Base-by-base conservation (phyloP, 495 filamentous ascomycete genomes). In the Pseudomonodictys pantanalensis region DNA sequence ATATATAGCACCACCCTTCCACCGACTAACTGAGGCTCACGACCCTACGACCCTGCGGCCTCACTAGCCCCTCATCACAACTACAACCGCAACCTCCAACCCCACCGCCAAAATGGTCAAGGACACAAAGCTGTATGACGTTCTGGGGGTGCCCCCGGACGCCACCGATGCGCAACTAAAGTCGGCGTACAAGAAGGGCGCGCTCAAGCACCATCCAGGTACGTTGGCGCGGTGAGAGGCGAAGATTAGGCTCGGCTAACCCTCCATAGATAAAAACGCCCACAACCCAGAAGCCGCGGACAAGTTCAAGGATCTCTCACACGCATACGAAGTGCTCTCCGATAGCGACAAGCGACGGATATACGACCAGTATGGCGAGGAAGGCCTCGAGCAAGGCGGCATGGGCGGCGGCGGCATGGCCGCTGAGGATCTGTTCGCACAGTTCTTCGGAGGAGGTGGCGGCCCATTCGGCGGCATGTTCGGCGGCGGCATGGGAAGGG, bases 281-380 rank as follows among this genome's bases (percentile, higher is more conserved):
- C 84, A 93, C 77, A 92, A 92, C 78, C 91, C 92, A 38, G 89
- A 89, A 24, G 90, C 93, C 41, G 90, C 91, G 51, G 90, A 96
- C 49, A 97, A 96, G 73, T 97, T 99, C 84, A 97, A 97, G 78
- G 92, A 97, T 68, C 81, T 97, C 46, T 95, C 90, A 52, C 86
- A 91, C 64, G 93, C 93, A 29, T 97, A 97, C 73, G 95, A 99
- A 76, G 82, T 89, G 62, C 84, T 99, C 20, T 91, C 87, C 57
- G 95, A 99, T 67, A 74, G 88, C 24, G 84, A 97, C 74, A 97
- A 96, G 79, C 89, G 93, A 62, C 72, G 81, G 60, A 68, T 97
- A 56, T 99, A 99, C 73, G 93, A 99, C 69, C 90, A 96, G 68
- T 95, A 92, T 86, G 93, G 93, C 66, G 91, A 97, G 76, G 91